Percentiles rank a stretch among this genome's conserved stretches.
phyloP scores from a whole-genome alignment of 495 filamentous ascomycete species.

The Baudoinia panamericana region DNA sequence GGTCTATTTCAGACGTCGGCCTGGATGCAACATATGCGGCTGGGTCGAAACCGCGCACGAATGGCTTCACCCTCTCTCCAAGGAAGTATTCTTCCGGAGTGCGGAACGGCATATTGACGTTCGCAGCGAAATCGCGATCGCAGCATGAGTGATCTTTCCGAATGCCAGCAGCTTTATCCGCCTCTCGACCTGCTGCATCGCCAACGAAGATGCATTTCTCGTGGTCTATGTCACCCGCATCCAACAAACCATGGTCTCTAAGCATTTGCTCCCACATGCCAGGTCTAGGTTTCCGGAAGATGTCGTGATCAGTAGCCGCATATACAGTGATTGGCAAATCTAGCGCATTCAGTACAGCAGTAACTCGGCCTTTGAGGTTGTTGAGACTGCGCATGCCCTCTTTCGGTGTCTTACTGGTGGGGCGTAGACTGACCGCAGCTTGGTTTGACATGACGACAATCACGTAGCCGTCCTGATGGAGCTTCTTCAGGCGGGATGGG shows the following conservation, averaged over 20 bases:
- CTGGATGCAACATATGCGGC: conserved; percentile 33
- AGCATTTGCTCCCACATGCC: conserved; percentile 86
- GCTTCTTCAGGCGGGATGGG: conserved; percentile 45
- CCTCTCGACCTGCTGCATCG: conserved; percentile 60
- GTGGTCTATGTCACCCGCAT: conserved; percentile 47
- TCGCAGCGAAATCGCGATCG: conserved; percentile 65
- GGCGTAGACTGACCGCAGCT: conserved; percentile 58
- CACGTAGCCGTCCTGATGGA: conserved; percentile 59
- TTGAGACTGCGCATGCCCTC: conserved; percentile 47
- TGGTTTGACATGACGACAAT: conserved; percentile 81
- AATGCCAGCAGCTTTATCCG: conserved; percentile 19
- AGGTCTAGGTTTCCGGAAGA: conserved; percentile 69
- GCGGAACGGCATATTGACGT: conserved; percentile 63
- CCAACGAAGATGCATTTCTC: conserved; percentile 70
- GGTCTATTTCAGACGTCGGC: conserved; percentile 23
- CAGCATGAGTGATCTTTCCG: conserved; percentile 61
- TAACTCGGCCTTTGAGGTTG: conserved; percentile 68
- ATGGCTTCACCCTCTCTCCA: conserved; percentile 45
- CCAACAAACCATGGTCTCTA: conserved; percentile 56
- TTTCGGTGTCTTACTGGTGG: conserved; percentile 57
- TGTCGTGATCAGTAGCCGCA: conserved; percentile 68
- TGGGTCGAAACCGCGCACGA: conserved; percentile 56
- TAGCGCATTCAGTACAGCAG: conserved; percentile 53
- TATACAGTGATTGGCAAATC: conserved; percentile 70
- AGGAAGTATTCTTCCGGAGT: conserved; percentile 91